Conservation (phyloP, 176 grass and related monocot genomes). For the Zoysia pacifica region DNA sequence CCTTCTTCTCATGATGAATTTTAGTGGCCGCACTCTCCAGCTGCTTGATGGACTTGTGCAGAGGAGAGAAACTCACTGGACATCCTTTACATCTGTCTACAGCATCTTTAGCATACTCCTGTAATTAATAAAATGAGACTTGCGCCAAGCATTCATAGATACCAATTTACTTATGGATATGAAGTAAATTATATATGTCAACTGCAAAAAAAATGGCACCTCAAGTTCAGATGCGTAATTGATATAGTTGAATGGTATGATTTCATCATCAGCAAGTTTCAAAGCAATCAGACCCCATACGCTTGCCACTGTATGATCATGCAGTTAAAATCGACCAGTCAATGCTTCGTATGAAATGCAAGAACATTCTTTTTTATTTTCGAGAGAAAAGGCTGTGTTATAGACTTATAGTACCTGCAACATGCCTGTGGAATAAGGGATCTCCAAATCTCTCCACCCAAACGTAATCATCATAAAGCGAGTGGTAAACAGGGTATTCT, state of each 20-base stretch:
- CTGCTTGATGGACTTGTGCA: conserved; percentile 67
- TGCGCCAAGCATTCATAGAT: conserved; percentile 24
- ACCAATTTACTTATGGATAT: neutral
- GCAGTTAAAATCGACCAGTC: neutral
- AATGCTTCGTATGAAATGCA: neutral
- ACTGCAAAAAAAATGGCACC: conserved; percentile 40
- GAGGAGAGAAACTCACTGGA: conserved; percentile 68
- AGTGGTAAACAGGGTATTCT: conserved; percentile 85
- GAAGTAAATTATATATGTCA: neutral
- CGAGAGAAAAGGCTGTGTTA: neutral
- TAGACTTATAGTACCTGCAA: conserved; percentile 58
- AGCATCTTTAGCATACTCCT: conserved; percentile 52
- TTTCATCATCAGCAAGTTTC: conserved; percentile 84
- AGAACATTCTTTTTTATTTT: neutral
- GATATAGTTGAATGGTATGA: conserved; percentile 81
- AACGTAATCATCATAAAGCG: conserved; percentile 77
- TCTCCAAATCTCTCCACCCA: conserved; percentile 94
- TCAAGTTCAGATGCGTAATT: conserved; percentile 55
- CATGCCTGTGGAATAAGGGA: conserved; percentile 81
- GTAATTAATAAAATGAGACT: conserved; percentile 6
- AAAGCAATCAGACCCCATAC: conserved; percentile 91
- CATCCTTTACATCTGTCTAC: conserved; percentile 47
- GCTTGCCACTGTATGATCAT: conserved; percentile 59
- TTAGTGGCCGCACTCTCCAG: conserved; percentile 57
- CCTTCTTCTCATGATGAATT: conserved; percentile 62